These are phyloP conservation scores for Jatropha curcas DNA, from an alignment of 345 rosid species.

Conservation along the genomic window DNA sequence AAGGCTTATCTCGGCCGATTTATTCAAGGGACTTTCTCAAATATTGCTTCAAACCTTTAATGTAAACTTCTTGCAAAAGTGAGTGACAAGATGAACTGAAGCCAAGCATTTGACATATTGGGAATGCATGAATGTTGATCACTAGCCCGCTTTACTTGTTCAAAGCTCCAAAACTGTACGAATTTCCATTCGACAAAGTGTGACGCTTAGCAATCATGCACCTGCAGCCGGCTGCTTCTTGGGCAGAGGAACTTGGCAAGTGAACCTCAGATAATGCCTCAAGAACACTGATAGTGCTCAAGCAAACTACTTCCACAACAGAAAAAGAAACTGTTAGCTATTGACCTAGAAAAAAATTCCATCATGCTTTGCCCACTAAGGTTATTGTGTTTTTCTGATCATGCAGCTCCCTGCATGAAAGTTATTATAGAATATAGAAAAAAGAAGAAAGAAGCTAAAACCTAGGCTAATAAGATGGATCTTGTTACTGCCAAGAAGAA, in stretches of 20 bases:
- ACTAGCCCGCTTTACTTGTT: no score
- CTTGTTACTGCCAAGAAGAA: no score
- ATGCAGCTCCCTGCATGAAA: background rate
- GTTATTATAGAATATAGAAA: no score
- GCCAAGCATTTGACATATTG: background rate
- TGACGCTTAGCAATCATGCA: no score
- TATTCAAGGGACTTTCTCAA: background rate
- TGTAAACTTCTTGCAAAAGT: background rate
- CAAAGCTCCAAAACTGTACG: no score
- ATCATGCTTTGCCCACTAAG: background rate
- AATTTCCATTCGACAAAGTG: no score
- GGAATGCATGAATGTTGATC: no score
- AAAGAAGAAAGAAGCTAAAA: background rate
- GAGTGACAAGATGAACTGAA: background rate
- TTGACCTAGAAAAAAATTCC: background rate
- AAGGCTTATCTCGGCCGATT: background rate
- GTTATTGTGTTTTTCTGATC: background rate
- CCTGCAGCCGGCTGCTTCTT: no score
- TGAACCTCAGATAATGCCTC: background rate
- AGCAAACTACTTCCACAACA: background rate
- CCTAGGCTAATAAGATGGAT: no score
- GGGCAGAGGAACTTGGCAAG: no score
- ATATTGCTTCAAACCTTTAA: background rate
- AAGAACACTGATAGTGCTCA: background rate
- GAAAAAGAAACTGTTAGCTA: slow-evolving; percentile 10